A percentile compares a stretch with the other conserved stretches of the same genome.
These are phyloP conservation scores for Rhododendron griersonianum DNA, from an alignment of 148 eudicot genomes.

Conservation along the genomic window DNA sequence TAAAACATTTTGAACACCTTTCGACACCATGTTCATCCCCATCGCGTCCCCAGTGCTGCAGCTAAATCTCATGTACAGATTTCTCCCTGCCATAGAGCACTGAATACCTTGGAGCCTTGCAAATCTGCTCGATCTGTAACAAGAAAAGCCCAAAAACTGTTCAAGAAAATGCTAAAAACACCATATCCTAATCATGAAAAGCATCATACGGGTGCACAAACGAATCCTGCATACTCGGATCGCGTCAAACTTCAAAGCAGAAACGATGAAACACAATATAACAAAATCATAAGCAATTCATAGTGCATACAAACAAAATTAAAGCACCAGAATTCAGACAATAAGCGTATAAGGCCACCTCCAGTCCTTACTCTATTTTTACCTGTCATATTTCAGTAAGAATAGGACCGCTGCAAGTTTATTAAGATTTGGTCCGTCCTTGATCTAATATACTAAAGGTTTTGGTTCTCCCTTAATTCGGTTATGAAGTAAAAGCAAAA, in stretches of 20 bases:
- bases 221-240: neutral
- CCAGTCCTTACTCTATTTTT: neutral
- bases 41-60: slow-evolving; percentile 40
- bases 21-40: slow-evolving; percentile 52
- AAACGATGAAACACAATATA: neutral
- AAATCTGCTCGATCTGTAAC: slow-evolving; percentile 39
- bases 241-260: neutral
- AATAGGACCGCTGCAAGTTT: neutral
- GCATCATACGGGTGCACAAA: neutral
- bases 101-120: slow-evolving; percentile 30
- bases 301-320: neutral
- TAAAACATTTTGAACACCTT: slow-evolving; percentile 41
- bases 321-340: neutral
- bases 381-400: neutral
- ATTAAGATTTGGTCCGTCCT: neutral
- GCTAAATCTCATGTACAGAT: slow-evolving; percentile 30
- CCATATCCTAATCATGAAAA: neutral
- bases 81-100: slow-evolving; percentile 37
- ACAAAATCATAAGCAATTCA: neutral
- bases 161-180: slow-evolving; percentile 1
- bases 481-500: neutral
- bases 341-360: neutral
- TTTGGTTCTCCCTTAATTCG: neutral
- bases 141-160: neutral
- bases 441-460: neutral